Percentiles rank a stretch among this genome's conserved stretches.
Evolutionary conservation across 1,284 basidiomycete genomes (phyloP).

Genomic region (Marasmius sp.): DNA sequence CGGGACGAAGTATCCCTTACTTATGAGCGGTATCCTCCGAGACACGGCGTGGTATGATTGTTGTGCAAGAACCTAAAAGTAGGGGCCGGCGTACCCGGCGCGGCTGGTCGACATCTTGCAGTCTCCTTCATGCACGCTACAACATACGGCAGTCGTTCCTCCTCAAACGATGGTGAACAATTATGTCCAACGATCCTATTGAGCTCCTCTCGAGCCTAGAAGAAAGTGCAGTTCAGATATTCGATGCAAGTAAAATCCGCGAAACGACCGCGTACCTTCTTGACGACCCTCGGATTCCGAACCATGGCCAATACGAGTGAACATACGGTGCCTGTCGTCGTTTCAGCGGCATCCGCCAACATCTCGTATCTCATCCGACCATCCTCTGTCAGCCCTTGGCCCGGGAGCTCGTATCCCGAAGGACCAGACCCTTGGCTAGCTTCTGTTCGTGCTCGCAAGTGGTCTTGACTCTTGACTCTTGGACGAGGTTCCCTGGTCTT

Average conservation of each 20-base stretch:
- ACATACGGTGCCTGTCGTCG: background rate
- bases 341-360: slow-evolving; percentile 16
- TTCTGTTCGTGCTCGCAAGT: slow-evolving; percentile 15
- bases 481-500: background rate
- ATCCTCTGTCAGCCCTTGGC: slow-evolving; percentile 13
- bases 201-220: background rate
- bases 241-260: background rate
- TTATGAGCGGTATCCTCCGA: slow-evolving; percentile 32
- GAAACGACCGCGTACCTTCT: background rate
- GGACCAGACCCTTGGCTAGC: background rate
- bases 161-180: background rate
- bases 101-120: background rate
- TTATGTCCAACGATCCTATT: background rate
- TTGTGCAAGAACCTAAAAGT: background rate
- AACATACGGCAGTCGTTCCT: background rate
- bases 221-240: background rate
- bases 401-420: slow-evolving; percentile 13
- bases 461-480: no score
- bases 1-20: slow-evolving; percentile 35
- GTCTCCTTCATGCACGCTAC: background rate
- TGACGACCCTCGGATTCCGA: background rate
- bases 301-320: background rate
- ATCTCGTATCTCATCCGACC: slow-evolving; percentile 20
- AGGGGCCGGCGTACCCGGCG: background rate
- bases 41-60: slow-evolving; percentile 29